Base-by-base conservation (phyloP, 352 stramenopile genomes). In the Pilasporangium apinafurcum region DNA sequence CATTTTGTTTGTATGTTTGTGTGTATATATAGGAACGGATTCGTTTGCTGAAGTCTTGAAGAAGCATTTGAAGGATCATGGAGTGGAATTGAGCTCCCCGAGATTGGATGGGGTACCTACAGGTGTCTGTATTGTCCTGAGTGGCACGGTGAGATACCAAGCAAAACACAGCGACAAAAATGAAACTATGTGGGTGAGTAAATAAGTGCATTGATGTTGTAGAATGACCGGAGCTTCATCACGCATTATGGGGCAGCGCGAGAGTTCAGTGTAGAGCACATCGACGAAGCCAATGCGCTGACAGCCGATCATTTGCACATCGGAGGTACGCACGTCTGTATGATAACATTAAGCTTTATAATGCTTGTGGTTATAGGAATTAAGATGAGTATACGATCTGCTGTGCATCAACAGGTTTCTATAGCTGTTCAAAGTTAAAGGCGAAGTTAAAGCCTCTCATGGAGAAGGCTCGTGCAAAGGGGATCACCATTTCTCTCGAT, bases 201-300 rank as follows among this genome's bases (percentile, higher is more conserved):
- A 39, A 28, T 16, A 28, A 35, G 12, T n/a, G 16, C 4, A 9
- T 31, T n/a, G 7, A 14, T 31, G 21, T 26, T 44, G 22, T 51
- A 86, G 68, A 62, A 68, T 37, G 81, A 93, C 40, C 81, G 81
- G 14, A 85, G 74, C 37, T 93, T 93, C 54, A 64, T 91, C 47
- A 91, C 81, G 8, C 70, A 91, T 59, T 91, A 91, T 40, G 79
- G 79, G 26, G 79, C 79, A 4, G 65, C 69, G 1, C 73, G 74
- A 28, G 56, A 63, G 44, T 84, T 88, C 45, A 62, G 59, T 21
- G 30, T 83, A 10, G 67, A 87, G 71, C 76, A 91, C 42, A 69
- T 91, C 49, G 63, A 86, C 40, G 54, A 83, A 31, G 60, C 65
- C 12, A 55, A 69, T 24, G 51, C 89, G 35, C 55, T 89, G 0